Evolutionary conservation across 768 basidiomycete genomes (phyloP).

Genomic region (Suillus variegatus): DNA sequence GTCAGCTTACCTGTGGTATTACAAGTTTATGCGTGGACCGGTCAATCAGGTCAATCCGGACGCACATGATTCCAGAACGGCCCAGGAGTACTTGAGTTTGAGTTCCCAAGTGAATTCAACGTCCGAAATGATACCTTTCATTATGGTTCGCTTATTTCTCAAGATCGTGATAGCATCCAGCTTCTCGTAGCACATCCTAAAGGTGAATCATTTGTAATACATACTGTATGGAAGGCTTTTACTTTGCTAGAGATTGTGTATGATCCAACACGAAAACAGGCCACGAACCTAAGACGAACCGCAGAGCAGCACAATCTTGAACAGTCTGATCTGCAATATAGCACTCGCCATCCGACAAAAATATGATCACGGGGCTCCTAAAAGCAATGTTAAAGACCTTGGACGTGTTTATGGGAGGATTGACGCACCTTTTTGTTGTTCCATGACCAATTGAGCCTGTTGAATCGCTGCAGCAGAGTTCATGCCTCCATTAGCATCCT

Average conservation of each 20-base stretch:
- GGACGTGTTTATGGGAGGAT: not conserved
- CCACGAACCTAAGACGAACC: slow-evolving; percentile 42
- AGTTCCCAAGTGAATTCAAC: too few relatives aligned
- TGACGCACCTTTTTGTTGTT: slow-evolving; percentile 42
- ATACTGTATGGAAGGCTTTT: slow-evolving; percentile 57
- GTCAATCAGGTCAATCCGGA: too few relatives aligned
- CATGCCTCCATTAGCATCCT: slow-evolving; percentile 38
- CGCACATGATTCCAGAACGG: too few relatives aligned
- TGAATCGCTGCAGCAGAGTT: slow-evolving; percentile 44
- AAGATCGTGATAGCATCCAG: too few relatives aligned
- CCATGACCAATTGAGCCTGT: slow-evolving; percentile 40
- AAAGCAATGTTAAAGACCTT: not conserved
- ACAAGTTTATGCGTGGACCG: too few relatives aligned
- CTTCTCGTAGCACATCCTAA: too few relatives aligned
- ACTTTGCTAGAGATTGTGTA: slow-evolving; percentile 41
- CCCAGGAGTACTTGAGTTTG: too few relatives aligned
- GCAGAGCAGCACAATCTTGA: slow-evolving; percentile 41
- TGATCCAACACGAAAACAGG: not conserved
- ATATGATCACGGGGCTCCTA: slow-evolving; percentile 50
- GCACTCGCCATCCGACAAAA: slow-evolving; percentile 58
- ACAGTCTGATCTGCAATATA: slow-evolving; percentile 37
- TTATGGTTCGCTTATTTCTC: too few relatives aligned
- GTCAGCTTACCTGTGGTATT: not conserved
- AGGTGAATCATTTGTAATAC: too few relatives aligned
- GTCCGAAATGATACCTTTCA: too few relatives aligned